Base-by-base conservation (phyloP, 2,329 filamentous ascomycete species). In the Fonsecaea pedrosoi region DNA sequence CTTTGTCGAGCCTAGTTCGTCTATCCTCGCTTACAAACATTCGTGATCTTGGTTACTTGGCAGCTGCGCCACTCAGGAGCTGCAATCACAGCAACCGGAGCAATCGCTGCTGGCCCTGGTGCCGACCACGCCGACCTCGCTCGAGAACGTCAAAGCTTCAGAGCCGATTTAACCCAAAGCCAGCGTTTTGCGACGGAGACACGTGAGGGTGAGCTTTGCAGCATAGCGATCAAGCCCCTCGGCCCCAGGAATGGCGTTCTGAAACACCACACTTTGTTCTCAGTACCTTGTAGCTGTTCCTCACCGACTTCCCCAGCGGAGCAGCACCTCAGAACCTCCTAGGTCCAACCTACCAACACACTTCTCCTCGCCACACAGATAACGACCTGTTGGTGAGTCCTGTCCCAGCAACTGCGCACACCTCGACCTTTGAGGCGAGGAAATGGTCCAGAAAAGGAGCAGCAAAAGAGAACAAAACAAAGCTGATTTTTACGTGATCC, bases 181-280 rank as follows among this genome's bases (percentile, higher is more conserved):
- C 45, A 50, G 25, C 45, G 25, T 25, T 1, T 50, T 25, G 45
- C 45, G 9, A 50, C 45, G 6, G 42, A 15, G 6, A 3, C 45
- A 50, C 45, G 45, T 50, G 45, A 50, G 45, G 18, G 45, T 25
- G 45, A 50, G 45, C 45, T 50, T 60, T 59, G 18, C 15, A 54
- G n/a, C 15, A 21, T 9, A 40, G 40, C 10, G 48, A 55, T 9
- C 40, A 9, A 62, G 45, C 79, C 80, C 32, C 10, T 48, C 25
- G 18, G 42, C 42, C 18, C n/a, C 9, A 6, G 18, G 42, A 2
- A 21, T 50, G 18, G 45, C n/a, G 2, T 10, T 25, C 45, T 50
- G 45, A 50, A 50, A 50, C 45, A 25, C 25, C 25, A 25, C 25
- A 25, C 25, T 25, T 25, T 25, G 25, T 25, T 25, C 25, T 3